Evolutionary conservation across 2,329 filamentous ascomycete genomes (phyloP), one percentile per base, ranked within the genome.

Genomic region (Pseudogymnoascus sp.): DNA sequence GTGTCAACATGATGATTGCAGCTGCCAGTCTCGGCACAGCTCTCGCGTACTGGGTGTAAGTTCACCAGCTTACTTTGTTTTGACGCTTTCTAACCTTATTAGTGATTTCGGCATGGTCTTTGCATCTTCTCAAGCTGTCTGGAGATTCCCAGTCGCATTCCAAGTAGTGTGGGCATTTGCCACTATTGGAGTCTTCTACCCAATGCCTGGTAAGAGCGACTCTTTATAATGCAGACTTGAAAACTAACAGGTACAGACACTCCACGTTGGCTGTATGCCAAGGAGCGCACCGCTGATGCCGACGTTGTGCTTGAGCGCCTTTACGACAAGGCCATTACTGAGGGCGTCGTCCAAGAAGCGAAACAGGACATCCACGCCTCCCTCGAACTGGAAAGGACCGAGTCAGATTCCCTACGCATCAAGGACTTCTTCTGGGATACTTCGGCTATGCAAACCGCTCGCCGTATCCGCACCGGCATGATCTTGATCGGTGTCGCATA

Each of bases 31-130:
- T 63, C 16, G 70, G 70, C 4, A 69, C 68, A 8, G 70, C 73
- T 7, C 59, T 72, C 1, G 72, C 72, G 2, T 75, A 75, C 62
- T 74, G 73, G 72, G 68, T 74, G 70, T 69, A 56, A 67, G 70
- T 36, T 66, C 70, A 21, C 68, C 69, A 11, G 68, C 67, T 5
- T 62, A 64, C 31, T 72, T 70, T 59, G 66, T 68, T 59, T 66
- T 70, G 56, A 61, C 49, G 11, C 61, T 73, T 28, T 70, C 72
- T n/a, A 66, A 61, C 18, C 23, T 12, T 5, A 49, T n/a, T 53
- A 62, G 60, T 16, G 70, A 73, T 59, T 74, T 73, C 59, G 72
- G 72, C 18, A 71, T 74, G 63, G 69, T 68, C 16, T 72, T 71
- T 59, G 68, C 70, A 8, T 65, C 62, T 25, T 66, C 63, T 34